Evolutionary conservation across 2,329 filamentous ascomycete species (phyloP).

Genomic region (Sphaerulina vaccinii): DNA sequence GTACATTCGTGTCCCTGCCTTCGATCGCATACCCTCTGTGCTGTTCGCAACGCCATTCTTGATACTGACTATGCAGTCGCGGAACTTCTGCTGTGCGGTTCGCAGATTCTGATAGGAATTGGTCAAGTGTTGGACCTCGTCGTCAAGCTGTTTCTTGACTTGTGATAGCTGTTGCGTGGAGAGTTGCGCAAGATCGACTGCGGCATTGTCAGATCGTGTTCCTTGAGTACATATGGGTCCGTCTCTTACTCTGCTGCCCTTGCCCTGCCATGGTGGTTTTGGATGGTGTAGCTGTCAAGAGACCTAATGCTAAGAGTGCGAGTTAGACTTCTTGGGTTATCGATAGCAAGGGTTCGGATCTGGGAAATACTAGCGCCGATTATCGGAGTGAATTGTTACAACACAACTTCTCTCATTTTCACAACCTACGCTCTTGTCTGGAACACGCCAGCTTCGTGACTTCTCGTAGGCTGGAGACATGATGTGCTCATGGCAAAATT

Average conservation of each 20-base stretch:
- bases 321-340: no score
- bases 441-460: no score
- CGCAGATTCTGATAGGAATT: slow-evolving; percentile 86
- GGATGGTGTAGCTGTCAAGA: not conserved
- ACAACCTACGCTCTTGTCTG: no score
- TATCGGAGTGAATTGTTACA: no score
- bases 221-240: not conserved
- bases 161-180: slow-evolving; percentile 81
- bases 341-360: no score
- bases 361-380: no score
- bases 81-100: slow-evolving; percentile 86
- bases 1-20: not conserved
- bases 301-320: not conserved
- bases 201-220: slow-evolving; percentile 13
- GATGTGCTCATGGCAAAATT: no score
- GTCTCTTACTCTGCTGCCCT: slow-evolving; percentile 30
- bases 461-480: no score
- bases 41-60: slow-evolving; percentile 43
- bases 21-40: slow-evolving; percentile 34
- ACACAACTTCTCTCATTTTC: no score
- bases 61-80: slow-evolving; percentile 81
- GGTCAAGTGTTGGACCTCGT: slow-evolving; percentile 92
- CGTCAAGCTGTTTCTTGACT: slow-evolving; percentile 93
- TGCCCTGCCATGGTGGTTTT: slow-evolving; percentile 17
- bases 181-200: slow-evolving; percentile 72